These are phyloP conservation scores for Colletotrichum sp. DNA, from an alignment of 2,329 filamentous ascomycete species.

Conservation along the genomic window DNA sequence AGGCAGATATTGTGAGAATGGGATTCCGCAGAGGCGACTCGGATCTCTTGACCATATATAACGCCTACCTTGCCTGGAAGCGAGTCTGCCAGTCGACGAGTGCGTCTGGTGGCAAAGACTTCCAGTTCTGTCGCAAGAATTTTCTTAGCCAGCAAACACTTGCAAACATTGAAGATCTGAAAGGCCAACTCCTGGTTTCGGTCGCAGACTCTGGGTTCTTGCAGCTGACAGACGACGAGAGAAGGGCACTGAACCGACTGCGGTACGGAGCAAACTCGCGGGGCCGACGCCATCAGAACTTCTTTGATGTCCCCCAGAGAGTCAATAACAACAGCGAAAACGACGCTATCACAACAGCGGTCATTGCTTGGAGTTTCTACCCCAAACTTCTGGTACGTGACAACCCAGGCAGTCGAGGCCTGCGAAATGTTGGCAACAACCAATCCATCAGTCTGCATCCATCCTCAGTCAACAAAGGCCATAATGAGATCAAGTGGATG, in stretches of 20 bases:
- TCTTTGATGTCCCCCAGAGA: conserved; percentile 81
- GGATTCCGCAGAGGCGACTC: conserved; percentile 88
- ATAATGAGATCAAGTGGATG: conserved; percentile 75
- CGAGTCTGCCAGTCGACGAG: conserved; percentile 74
- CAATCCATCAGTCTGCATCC: conserved; percentile 88
- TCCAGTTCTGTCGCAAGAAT: conserved; percentile 92
- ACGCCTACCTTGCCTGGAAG: conserved; percentile 91
- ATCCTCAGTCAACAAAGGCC: conserved; percentile 84
- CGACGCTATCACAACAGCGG: conserved; percentile 78
- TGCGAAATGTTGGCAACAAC: conserved; percentile 92
- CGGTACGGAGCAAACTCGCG: conserved; percentile 61
- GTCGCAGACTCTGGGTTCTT: conserved; percentile 88
- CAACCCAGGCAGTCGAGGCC: conserved; percentile 71
- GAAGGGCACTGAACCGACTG: conserved; percentile 69
- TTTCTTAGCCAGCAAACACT: conserved; percentile 90
- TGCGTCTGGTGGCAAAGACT: conserved; percentile 69
- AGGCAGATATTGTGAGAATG: conserved; percentile 80
- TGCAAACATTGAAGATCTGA: conserved; percentile 92
- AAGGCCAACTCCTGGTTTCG: conserved; percentile 85
- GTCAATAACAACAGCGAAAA: conserved; percentile 81
- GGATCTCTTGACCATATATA: conserved; percentile 90
- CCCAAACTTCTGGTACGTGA: conserved; percentile 89
- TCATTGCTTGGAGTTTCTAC: conserved; percentile 95
- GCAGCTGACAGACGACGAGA: conserved; percentile 75
- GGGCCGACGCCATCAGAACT: conserved; percentile 69